Percentiles rank a stretch among this genome's conserved stretches.
Conservation (phyloP, 148 eudicot genomes). For the Silene latifolia region DNA sequence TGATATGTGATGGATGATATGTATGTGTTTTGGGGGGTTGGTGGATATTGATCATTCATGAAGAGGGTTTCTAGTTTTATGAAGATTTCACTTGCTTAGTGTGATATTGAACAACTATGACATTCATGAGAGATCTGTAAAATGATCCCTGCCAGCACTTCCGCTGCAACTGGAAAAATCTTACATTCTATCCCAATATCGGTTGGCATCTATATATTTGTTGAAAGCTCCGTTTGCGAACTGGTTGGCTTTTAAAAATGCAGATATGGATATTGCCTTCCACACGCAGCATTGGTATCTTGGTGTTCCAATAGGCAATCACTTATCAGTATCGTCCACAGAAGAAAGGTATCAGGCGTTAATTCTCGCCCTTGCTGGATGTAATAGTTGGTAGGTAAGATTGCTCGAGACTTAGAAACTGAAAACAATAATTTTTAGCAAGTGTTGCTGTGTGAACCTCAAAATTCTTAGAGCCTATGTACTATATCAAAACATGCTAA, state of each 20-base stretch:
- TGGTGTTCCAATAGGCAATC: slow-evolving; percentile 91
- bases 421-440: slow-evolving; percentile 45
- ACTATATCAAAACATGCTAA: slow-evolving; percentile 29
- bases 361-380: slow-evolving; percentile 86
- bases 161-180: slow-evolving; percentile 54
- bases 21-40: slow-evolving; percentile 13
- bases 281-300: slow-evolving; percentile 81
- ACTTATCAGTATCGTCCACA: slow-evolving; percentile 65
- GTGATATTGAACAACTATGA: slow-evolving; percentile 30
- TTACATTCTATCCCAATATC: slow-evolving; percentile 52
- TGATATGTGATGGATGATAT: slow-evolving; percentile 17
- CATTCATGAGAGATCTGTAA: slow-evolving; percentile 35
- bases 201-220: slow-evolving; percentile 74
- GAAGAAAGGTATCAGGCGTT: slow-evolving; percentile 94
- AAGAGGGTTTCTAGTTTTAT: slow-evolving; percentile 9
- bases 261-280: slow-evolving; percentile 89
- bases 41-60: slow-evolving; percentile 19
- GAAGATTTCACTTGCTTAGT: slow-evolving; percentile 17
- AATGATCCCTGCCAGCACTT: slow-evolving; percentile 44
- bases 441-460: slow-evolving; percentile 44
- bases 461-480: slow-evolving; percentile 35
- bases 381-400: slow-evolving; percentile 87
- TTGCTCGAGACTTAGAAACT: slow-evolving; percentile 81
- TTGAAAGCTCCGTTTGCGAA: slow-evolving; percentile 84
- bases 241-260: slow-evolving; percentile 98